These are phyloP conservation scores for Casuarina equisetifolia DNA, from an alignment of 306 rosid genomes.

Conservation along the genomic window DNA sequence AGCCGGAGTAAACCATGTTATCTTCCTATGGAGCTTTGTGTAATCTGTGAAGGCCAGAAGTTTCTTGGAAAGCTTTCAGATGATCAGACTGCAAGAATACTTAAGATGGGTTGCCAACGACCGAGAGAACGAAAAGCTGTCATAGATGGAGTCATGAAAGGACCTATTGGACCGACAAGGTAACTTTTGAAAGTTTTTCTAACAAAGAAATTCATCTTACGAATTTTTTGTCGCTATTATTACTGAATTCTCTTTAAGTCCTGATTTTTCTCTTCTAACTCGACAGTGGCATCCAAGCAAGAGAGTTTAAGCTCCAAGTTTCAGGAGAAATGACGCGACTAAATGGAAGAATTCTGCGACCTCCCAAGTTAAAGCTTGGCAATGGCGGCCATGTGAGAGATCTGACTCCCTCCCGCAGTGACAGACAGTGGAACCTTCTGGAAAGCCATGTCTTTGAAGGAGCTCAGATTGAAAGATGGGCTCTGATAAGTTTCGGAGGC, in stretches of 20 bases:
- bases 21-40: slow-evolving; percentile 98
- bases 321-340: slow-evolving; percentile 86
- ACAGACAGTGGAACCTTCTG: slow-evolving; percentile 90
- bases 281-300: slow-evolving; percentile 76
- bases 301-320: slow-evolving; percentile 78
- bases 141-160: slow-evolving; percentile 84
- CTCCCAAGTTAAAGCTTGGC: slow-evolving; percentile 94
- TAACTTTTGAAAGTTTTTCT: slow-evolving; percentile 23
- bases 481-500: slow-evolving; percentile 87
- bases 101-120: slow-evolving; percentile 94
- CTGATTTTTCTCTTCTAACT: slow-evolving; percentile 18
- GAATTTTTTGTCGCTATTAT: no score
- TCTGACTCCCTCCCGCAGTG: slow-evolving; percentile 76
- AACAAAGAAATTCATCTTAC: background rate
- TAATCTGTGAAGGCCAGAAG: slow-evolving; percentile 95
- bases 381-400: slow-evolving; percentile 81
- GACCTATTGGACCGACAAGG: slow-evolving; percentile 87
- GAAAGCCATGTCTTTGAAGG: slow-evolving; percentile 92
- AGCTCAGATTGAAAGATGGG: slow-evolving; percentile 86
- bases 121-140: slow-evolving; percentile 84
- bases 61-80: slow-evolving; percentile 91
- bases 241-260: background rate
- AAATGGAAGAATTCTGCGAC: slow-evolving; percentile 86
- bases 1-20: slow-evolving; percentile 93
- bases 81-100: slow-evolving; percentile 93